These are phyloP conservation scores for Aspergillus tamarii DNA, from an alignment of 2,329 filamentous ascomycete genomes.

Conservation along the genomic window DNA sequence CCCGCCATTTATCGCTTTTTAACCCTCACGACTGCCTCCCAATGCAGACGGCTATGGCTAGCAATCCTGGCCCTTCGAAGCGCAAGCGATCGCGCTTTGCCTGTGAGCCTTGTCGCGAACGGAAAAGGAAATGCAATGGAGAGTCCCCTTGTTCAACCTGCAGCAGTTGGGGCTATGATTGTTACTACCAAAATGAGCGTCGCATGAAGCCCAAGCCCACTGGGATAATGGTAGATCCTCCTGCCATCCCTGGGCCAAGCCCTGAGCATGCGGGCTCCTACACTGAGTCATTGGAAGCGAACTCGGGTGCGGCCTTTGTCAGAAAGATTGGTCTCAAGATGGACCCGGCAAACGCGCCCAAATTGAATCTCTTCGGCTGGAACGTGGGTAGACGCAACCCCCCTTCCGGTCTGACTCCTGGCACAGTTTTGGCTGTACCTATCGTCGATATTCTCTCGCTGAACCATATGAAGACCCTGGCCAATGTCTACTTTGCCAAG, in stretches of 20 bases:
- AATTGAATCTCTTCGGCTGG: conserved; percentile 59
- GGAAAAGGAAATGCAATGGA: neutral
- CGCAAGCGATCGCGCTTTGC: neutral
- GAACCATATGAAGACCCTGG: conserved; percentile 50
- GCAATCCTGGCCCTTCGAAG: neutral
- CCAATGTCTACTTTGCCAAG: conserved; percentile 54
- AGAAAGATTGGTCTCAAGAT: conserved; percentile 55
- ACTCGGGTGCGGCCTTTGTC: conserved; percentile 59
- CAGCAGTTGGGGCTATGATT: neutral
- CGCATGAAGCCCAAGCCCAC: neutral
- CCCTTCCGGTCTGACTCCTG: conserved; percentile 13
- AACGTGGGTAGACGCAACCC: conserved; percentile 46
- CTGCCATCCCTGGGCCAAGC: neutral
- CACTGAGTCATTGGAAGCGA: conserved; percentile 49
- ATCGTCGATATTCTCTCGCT: conserved; percentile 52
- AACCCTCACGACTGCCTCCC: neutral
- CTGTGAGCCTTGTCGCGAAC: neutral
- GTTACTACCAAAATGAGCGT: neutral
- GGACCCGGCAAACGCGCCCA: conserved; percentile 56
- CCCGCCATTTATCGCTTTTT: neutral
- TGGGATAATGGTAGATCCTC: neutral
- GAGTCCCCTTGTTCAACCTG: neutral
- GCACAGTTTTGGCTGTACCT: conserved; percentile 36
- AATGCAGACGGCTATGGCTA: neutral
- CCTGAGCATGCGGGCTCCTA: neutral